Conservation (phyloP, 768 basidiomycete species). For the Mycena galopus region DNA sequence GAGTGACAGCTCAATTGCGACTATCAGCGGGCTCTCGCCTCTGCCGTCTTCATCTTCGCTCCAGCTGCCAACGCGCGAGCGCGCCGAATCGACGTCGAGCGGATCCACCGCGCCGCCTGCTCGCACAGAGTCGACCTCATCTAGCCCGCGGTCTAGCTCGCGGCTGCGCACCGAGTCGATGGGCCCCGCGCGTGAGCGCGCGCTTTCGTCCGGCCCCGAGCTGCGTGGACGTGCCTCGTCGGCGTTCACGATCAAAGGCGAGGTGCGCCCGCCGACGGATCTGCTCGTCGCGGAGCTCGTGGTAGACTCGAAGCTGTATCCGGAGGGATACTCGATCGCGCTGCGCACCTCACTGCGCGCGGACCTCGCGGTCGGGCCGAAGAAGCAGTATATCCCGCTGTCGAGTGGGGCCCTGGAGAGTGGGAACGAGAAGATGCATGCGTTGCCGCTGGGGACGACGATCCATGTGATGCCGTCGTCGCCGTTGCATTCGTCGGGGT, state of each 20-base stretch:
- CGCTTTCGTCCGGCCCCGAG: constrained; percentile 49
- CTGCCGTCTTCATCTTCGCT: constrained; percentile 36
- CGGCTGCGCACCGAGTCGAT: constrained; percentile 13
- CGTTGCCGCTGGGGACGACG: constrained; percentile 67
- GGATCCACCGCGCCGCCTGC: constrained; percentile 18
- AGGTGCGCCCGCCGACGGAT: constrained; percentile 73
- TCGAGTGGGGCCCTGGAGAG: constrained; percentile 14
- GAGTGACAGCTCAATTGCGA: constrained; percentile 21
- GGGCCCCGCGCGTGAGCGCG: constrained; percentile 41
- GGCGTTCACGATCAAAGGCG: constrained; percentile 73
- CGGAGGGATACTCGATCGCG: constrained; percentile 75
- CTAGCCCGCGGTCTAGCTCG: constrained; percentile 5
- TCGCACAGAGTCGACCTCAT: constrained; percentile 25
- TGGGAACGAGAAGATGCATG: constrained; percentile 35
- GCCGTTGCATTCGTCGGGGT: constrained; percentile 80
- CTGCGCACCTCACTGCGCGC: constrained; percentile 60
- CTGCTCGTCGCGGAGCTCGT: constrained; percentile 84
- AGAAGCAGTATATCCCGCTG: constrained; percentile 50
- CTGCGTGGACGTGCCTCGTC: constrained; percentile 61
- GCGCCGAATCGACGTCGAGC: constrained; percentile 21
- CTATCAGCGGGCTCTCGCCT: constrained; percentile 41
- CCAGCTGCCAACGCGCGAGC: constrained; percentile 23
- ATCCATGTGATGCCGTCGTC: constrained; percentile 87
- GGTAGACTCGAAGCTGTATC: constrained; percentile 85
- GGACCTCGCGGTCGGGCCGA: constrained; percentile 43